These are phyloP conservation scores for Hortaea werneckii DNA, from an alignment of 2,329 filamentous ascomycete genomes.

Conservation along the genomic window DNA sequence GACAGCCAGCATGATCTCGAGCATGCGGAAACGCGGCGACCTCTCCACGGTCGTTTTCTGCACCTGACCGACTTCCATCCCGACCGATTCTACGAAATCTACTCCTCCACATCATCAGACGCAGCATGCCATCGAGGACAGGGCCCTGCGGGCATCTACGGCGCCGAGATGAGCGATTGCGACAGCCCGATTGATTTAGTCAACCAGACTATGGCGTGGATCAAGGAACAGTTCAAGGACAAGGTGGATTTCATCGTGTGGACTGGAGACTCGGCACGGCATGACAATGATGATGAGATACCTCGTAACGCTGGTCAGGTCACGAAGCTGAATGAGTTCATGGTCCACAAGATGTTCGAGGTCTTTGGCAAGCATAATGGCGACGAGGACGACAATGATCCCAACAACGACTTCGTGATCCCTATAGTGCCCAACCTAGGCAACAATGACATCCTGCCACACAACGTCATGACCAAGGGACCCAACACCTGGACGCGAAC, in stretches of 20 bases:
- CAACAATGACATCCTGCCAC: slow-evolving; percentile 95
- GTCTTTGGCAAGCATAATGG: slow-evolving; percentile 54
- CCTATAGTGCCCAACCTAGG: slow-evolving; percentile 85
- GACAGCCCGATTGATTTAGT: slow-evolving; percentile 72
- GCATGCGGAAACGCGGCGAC: slow-evolving; percentile 5
- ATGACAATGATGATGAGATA: slow-evolving; percentile 36
- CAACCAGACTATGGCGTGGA: slow-evolving; percentile 85
- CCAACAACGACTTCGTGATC: slow-evolving; percentile 53
- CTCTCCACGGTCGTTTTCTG: slow-evolving; percentile 59
- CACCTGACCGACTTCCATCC: slow-evolving; percentile 93
- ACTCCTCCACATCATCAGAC: slow-evolving; percentile 59
- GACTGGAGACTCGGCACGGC: slow-evolving; percentile 31
- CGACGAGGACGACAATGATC: slow-evolving; percentile 35
- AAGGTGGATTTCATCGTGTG: slow-evolving; percentile 31
- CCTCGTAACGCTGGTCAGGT: slow-evolving; percentile 70
- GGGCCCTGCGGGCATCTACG: slow-evolving; percentile 70
- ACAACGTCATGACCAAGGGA: slow-evolving; percentile 81
- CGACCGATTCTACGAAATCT: slow-evolving; percentile 73
- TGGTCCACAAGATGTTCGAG: slow-evolving; percentile 67
- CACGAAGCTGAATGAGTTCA: slow-evolving; percentile 61
- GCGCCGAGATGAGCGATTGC: slow-evolving; percentile 78
- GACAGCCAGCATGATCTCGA: not conserved
- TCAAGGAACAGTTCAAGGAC: slow-evolving; percentile 40
- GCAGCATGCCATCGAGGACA: slow-evolving; percentile 68
- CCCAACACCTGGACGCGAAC: slow-evolving; percentile 77